Base-by-base conservation (phyloP, 306 rosid genomes). In the Casuarina cunninghamiana region DNA sequence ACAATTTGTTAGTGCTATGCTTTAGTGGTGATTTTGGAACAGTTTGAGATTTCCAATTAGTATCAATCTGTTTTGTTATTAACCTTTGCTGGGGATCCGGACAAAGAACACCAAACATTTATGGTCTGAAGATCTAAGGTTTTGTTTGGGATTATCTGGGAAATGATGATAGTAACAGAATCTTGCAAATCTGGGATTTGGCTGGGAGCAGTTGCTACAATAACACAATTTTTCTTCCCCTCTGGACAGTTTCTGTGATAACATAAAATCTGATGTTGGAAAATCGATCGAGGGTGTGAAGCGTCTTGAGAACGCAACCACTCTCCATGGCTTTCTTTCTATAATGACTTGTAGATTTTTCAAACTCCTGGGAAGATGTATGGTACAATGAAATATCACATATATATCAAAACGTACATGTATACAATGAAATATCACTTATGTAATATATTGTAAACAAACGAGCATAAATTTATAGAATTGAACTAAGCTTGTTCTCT, bases 221-320 rank as follows among this genome's bases (percentile, higher is more conserved):
- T 63, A 43, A 10, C 72, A 41, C 38, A 16, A 35, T 35, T 62
- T 62, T 15, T 43, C 6, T 2, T n/a, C 43, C 69, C 69, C 15
- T 7, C 69, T 38, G 17, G 5, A 43, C 42, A 11, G 69, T 62
- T 62, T 62, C 19, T 62, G 15, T 19, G 12, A 13, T 35, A 38
- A 55, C 53, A 55, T 7, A 17, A 55, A 62, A 62, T 65, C 21
- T 15, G 8, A 41, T 65, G 46, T 5, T 65, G 32, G 45, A 26
- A 65, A 55, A 65, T 65, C 49, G 42, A 66, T 42, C 71, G 7
- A 43, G 16, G 50, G 71, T 66, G 10, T 66, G 71, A 66, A 66
- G 71, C 42, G 19, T 48, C 41, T 48, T 45, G 74, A 49, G 32
- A 70, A 70, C n/a, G 7, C 10, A 70, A 46, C 43, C 74, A 70